Evolutionary conservation across 192 early-diverging fungal genomes (phyloP), one percentile per base, ranked within the genome.

Genomic region (Mortierella hygrophila): DNA sequence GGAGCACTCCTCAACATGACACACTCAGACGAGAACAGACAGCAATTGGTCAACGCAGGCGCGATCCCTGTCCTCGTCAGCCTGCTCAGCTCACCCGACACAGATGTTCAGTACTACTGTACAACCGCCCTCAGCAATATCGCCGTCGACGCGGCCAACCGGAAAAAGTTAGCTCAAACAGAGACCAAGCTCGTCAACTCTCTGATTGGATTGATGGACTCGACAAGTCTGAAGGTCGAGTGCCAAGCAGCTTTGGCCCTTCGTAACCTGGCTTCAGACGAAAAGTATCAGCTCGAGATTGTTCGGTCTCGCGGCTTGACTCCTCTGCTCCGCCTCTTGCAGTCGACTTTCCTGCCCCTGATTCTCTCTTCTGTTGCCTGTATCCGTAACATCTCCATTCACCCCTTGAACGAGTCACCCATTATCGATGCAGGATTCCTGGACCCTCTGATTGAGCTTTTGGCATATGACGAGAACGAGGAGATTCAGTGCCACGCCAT

Each of bases 1-100:
- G 97, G 97, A 29, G 97, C 97, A 37, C 88, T 98, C 70, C 90
- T 98, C 70, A 98, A 98, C 88, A 96, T 98, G 96, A 98, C 97
- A 26, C 96, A 98, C 87, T 94, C 95, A 20, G 93, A 93, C 38
- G 95, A 96, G 81, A 96, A 96, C 81, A 92, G 96, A 55, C 92
- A 94, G 81, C 93, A 95, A 88, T 89, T 96, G n/a, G 95, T 97
- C 40, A 93, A 92, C 73, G 94, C 95, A 13, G 93, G 94, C 26
- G 96, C 96, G 29, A 92, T 97, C 74, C 95, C 97, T n/a, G 93
- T 95, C 16, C 90, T 97, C 18, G 95, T 97, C 52, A 89, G 90
- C 60, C 90, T 97, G 40, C 88, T 98, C 40, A 91, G 89, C 73
- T 95, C 94, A 9, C 89, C 93, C 44, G 96, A 97, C 80, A 90